These are phyloP conservation scores for Tilletia indica DNA, from an alignment of 1,284 basidiomycete species.

Conservation along the genomic window DNA sequence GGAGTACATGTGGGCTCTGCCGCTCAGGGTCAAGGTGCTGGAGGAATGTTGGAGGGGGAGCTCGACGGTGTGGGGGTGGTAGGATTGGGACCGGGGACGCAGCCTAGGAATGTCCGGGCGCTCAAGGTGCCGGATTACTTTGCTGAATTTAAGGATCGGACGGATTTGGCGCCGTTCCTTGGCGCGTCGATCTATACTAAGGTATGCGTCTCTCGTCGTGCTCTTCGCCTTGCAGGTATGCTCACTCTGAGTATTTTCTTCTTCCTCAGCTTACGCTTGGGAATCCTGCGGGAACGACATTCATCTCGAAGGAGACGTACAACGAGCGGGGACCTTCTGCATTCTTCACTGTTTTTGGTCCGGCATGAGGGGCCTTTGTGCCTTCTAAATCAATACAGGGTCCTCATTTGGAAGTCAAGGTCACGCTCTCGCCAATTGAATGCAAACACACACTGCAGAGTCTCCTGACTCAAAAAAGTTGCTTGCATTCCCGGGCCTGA, in stretches of 20 bases:
- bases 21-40: constrained; percentile 22
- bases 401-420: not conserved
- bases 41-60: constrained; percentile 5
- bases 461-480: not conserved
- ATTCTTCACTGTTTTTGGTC: constrained; percentile 23
- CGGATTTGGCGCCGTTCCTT: constrained; percentile 49
- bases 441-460: no score
- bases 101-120: constrained; percentile 46
- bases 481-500: no score
- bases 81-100: constrained; percentile 17
- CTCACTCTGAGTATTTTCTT: not conserved
- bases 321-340: constrained; percentile 48
- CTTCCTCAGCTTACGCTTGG: constrained; percentile 39
- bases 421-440: not conserved
- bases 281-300: constrained; percentile 44
- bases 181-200: constrained; percentile 54
- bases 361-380: not conserved
- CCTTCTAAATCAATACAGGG: no score
- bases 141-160: constrained; percentile 52
- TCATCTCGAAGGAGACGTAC: constrained; percentile 51
- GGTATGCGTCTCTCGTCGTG: constrained; percentile 15
- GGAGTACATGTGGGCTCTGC: constrained; percentile 34
- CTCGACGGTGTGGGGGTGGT: not conserved
- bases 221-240: not conserved
- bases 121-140: constrained; percentile 54